Base-by-base conservation (phyloP, 2,329 filamentous ascomycete genomes). In the Pseudonectria buxi region DNA sequence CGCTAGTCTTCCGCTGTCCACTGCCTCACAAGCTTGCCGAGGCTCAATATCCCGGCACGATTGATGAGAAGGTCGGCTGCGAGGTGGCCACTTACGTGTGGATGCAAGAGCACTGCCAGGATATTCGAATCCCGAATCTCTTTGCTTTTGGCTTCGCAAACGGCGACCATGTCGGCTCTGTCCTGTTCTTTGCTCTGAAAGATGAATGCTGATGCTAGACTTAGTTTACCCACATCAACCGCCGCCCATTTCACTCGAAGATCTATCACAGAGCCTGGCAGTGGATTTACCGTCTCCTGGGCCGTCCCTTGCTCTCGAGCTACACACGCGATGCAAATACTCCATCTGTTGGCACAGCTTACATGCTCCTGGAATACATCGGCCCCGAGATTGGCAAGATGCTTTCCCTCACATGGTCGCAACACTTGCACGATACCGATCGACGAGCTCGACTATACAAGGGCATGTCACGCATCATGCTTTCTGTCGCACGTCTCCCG, bases 51-150 rank as follows among this genome's bases (percentile, higher is more conserved):
- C 61, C 62, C 10, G 65, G 63, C 10, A 66, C 57, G 28, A 54
- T 57, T 11, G 58, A 69, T 24, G 64, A 69, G 49, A 69, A 69
- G 50, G 13, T 68, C n/a, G 29, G 48, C 15, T 40, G 35, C n/a
- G 52, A 57, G 32, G 46, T 51, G 3, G 51, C 36, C 11, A 37
- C 51, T 5, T 56, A 54, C 26, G 27, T 32, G 2, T 56, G 48
- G 51, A 40, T 57, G 26, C 43, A 54, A 35, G 32, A 52, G 28
- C 26, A 51, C 30, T 57, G 53, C 32, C 39, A 45, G 7, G 43
- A 49, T 18, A 39, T 55, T 16, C 46, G 44, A 26, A 48, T 53
- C 25, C 49, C 51, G 12, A 32, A 39, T 12, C 44, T 56, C 7
- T 48, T 47, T 16, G 49, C 46, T 2, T 53, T 54, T 38, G 44